A percentile compares a stretch with the other conserved stretches of the same genome.
Evolutionary conservation across 2,329 filamentous ascomycete species (phyloP).

Genomic region (Microdochium nivale): DNA sequence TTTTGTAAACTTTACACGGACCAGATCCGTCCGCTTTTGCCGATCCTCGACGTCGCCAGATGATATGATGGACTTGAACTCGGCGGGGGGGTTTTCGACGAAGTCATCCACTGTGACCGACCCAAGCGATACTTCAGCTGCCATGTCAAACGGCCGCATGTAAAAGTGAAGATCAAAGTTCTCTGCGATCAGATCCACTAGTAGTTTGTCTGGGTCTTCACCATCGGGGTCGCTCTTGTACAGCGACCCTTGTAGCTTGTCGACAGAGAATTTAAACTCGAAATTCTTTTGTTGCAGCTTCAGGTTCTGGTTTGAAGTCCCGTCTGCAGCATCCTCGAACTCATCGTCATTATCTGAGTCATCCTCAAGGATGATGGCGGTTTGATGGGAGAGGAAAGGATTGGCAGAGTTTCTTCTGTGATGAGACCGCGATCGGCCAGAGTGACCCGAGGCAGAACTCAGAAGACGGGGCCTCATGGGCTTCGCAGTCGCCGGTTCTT

Average conservation of each 20-base stretch:
- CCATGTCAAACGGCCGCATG: slow-evolving; percentile 84
- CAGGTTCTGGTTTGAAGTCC: slow-evolving; percentile 44
- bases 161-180: slow-evolving; percentile 83
- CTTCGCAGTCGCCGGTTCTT: slow-evolving; percentile 8
- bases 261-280: slow-evolving; percentile 94
- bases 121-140: slow-evolving; percentile 79
- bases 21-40: slow-evolving; percentile 69
- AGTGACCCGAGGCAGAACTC: slow-evolving; percentile 37
- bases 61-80: slow-evolving; percentile 97
- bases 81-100: slow-evolving; percentile 76
- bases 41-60: slow-evolving; percentile 68
- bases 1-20: slow-evolving; percentile 81
- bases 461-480: slow-evolving; percentile 34
- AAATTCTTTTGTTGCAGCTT: slow-evolving; percentile 85
- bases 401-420: slow-evolving; percentile 55
- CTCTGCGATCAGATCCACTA: slow-evolving; percentile 88
- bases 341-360: slow-evolving; percentile 57
- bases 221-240: slow-evolving; percentile 79
- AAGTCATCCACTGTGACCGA: slow-evolving; percentile 90
- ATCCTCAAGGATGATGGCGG: slow-evolving; percentile 72
- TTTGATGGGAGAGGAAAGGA: slow-evolving; percentile 60
- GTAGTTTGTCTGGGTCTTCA: slow-evolving; percentile 64
- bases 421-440: slow-evolving; percentile 5
- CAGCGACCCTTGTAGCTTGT: slow-evolving; percentile 85
- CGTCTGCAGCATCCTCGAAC: slow-evolving; percentile 59